phyloP scores from a whole-genome alignment of 371 early-diverging fungal species.

The Mortierella sp. region DNA sequence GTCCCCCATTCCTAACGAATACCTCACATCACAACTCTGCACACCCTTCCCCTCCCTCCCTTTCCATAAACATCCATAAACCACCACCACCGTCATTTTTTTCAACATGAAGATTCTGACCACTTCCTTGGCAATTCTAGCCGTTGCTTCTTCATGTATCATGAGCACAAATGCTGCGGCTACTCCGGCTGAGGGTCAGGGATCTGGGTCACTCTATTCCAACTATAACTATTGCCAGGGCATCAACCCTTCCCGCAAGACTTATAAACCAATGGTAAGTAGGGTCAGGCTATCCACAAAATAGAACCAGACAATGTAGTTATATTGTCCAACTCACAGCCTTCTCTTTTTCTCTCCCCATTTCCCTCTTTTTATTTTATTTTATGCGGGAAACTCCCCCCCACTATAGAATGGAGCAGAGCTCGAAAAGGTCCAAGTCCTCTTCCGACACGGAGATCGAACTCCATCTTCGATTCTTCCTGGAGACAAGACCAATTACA shows the following conservation, averaged over 20 bases:
- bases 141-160: not conserved
- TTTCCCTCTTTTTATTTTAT: not conserved
- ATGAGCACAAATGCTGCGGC: not conserved
- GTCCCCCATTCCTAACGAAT: too few relatives aligned
- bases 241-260: constrained; percentile 12
- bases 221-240: constrained; percentile 18
- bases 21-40: too few relatives aligned
- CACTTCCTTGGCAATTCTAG: constrained; percentile 1
- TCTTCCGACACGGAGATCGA: constrained; percentile 23
- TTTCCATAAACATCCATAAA: too few relatives aligned
- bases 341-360: not conserved
- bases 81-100: too few relatives aligned
- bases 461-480: constrained; percentile 10
- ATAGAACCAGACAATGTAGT: not conserved
- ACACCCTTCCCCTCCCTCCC: too few relatives aligned
- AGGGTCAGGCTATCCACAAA: not conserved
- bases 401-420: constrained; percentile 10
- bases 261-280: constrained; percentile 13
- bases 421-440: constrained; percentile 14
- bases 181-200: not conserved
- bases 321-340: too few relatives aligned
- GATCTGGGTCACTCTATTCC: not conserved
- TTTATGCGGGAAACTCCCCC: not conserved
- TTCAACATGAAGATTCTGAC: constrained; percentile 3
- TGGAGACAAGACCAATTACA: constrained; percentile 13